phyloP scores from a whole-genome alignment of 202 grass and related monocot genomes.

The Carex sylvatica region DNA sequence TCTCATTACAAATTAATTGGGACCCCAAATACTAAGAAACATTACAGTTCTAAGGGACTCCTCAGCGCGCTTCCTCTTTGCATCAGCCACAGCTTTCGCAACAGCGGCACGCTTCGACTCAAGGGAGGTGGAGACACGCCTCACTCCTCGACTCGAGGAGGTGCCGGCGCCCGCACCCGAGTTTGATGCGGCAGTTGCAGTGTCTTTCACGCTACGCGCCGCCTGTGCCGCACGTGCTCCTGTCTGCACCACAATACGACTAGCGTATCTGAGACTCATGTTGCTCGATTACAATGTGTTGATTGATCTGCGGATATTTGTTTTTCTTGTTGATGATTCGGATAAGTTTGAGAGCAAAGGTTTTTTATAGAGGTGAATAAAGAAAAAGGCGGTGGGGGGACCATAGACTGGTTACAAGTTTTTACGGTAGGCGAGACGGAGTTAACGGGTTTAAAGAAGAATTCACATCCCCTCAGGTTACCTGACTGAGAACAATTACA shows the following conservation, averaged over 20 bases:
- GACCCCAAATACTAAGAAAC: constrained; percentile 84
- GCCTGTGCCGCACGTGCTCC: constrained; percentile 58
- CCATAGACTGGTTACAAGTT: background rate
- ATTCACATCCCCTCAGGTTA: too few species aligned
- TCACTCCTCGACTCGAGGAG: constrained; percentile 30
- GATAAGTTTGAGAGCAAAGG: background rate
- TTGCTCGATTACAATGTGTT: background rate
- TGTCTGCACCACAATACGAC: constrained; percentile 43
- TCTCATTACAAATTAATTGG: background rate
- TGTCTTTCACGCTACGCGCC: constrained; percentile 59
- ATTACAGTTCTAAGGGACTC: constrained; percentile 71
- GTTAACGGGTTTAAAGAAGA: background rate
- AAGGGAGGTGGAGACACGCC: constrained; percentile 34
- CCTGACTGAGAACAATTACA: too few species aligned
- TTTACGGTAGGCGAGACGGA: background rate
- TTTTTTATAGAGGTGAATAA: background rate
- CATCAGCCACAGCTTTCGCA: constrained; percentile 34
- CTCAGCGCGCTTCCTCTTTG: constrained; percentile 53
- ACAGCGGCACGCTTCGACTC: constrained; percentile 34
- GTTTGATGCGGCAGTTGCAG: constrained; percentile 29
- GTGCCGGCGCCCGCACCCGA: background rate
- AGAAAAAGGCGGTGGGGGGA: background rate
- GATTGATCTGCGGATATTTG: background rate
- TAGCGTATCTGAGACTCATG: constrained; percentile 87
- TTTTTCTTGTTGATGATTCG: background rate